phyloP scores from a whole-genome alignment of 75 land plant species.

The Isoetes taiwanensis region DNA sequence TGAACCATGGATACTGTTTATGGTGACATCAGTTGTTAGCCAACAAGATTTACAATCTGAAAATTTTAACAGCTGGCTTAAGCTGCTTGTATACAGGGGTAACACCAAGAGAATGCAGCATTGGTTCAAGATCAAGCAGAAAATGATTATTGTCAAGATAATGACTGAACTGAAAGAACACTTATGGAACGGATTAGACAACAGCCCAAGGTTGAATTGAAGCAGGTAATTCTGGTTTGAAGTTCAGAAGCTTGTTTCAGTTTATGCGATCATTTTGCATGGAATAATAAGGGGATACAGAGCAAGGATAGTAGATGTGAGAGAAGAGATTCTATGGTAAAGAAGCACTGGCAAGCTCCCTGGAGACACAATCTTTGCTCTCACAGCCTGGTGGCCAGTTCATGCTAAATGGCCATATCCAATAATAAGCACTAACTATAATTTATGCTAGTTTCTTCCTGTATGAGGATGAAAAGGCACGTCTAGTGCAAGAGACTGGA shows the following conservation, averaged over 20 bases:
- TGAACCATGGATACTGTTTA: no score
- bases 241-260: no score
- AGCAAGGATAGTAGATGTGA: constrained; percentile 6
- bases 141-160: no score
- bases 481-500: constrained; percentile 54
- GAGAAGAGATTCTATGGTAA: background rate
- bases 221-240: no score
- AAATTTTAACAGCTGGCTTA: no score
- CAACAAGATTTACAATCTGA: no score
- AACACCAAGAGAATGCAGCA: no score
- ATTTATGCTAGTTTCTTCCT: background rate
- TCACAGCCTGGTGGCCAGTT: constrained; percentile 1
- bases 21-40: no score
- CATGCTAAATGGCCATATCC: constrained; percentile 6
- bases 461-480: constrained; percentile 51
- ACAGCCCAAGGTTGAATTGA: constrained; percentile 1
- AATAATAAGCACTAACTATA: background rate
- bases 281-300: background rate
- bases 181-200: constrained; percentile 3
- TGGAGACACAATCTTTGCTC: background rate
- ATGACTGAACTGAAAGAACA: constrained; percentile 6
- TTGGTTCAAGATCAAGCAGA: no score
- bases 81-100: no score
- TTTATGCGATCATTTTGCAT: no score
- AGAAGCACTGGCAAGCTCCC: constrained; percentile 3